Evolutionary conservation across 306 rosid species (phyloP).

Genomic region (Trifolium repens): DNA sequence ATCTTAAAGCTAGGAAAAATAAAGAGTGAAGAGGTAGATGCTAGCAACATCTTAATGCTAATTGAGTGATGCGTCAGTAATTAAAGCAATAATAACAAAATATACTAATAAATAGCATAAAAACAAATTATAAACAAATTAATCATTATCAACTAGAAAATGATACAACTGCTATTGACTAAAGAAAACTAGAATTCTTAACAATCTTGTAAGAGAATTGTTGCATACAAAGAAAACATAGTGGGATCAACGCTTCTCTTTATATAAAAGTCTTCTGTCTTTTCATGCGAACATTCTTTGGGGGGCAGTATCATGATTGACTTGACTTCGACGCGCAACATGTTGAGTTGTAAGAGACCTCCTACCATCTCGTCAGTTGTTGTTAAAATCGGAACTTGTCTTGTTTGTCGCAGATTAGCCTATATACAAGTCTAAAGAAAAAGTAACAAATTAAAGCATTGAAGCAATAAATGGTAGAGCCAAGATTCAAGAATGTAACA

Average conservation of each 20-base stretch:
- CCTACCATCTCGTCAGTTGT: neutral
- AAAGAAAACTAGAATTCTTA: neutral
- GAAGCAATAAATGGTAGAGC: constrained; percentile 1
- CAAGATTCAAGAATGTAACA: constrained; percentile 7
- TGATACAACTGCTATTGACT: neutral
- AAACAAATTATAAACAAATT: neutral
- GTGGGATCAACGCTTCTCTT: neutral
- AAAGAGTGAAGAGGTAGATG: too few relatives aligned
- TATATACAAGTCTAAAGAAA: neutral
- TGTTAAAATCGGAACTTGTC: constrained; percentile 2
- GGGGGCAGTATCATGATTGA: neutral
- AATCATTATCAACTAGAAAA: neutral
- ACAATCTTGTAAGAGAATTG: neutral
- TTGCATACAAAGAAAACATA: constrained; percentile 4
- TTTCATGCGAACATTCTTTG: neutral
- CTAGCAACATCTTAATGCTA: too few relatives aligned
- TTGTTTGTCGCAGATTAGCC: neutral
- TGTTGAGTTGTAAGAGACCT: neutral
- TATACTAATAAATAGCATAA: too few relatives aligned
- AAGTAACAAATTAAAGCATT: constrained; percentile 16
- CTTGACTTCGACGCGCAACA: too few relatives aligned
- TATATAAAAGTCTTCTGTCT: neutral
- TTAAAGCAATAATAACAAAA: too few relatives aligned
- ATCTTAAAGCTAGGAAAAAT: too few relatives aligned
- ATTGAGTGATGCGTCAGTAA: too few relatives aligned